Evolutionary conservation across 2,329 filamentous ascomycete species (phyloP), one percentile per base, ranked within the genome.

Genomic region (Colletotrichum salicis): DNA sequence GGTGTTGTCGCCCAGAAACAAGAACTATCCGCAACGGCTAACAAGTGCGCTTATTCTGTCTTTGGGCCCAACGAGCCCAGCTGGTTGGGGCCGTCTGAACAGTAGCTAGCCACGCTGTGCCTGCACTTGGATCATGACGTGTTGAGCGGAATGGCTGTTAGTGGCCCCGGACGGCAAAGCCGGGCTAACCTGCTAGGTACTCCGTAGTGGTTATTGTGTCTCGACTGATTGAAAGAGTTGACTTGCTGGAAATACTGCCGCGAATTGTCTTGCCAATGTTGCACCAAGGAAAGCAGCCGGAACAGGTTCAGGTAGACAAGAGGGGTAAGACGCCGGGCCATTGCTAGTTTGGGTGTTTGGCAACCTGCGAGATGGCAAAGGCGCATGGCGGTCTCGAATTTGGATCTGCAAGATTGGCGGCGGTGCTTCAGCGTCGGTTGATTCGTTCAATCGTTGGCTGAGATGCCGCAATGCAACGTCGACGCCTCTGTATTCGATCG

Each of bases 11-110:
- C 33, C 45, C 27, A 19, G 24, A 70, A 56, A 19, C 33, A 55
- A 51, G 6, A 56, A 61, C 35, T 45, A 24, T n/a, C 67, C 24
- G 67, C 63, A 63, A 61, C 60, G 63, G n/a, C 67, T 64, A 67
- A 52, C 45, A 19, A 41, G 3, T 41, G 51, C n/a, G 24, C 48
- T 31, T 6, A 19, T n/a, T 35, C n/a, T 31, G 59, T n/a, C 12
- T 51, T 35, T 7, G 27, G 29, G 10, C n/a, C 59, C 11, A n/a
- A 51, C 6, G 37, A 61, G 58, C 24, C 8, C 58, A 8, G 24
- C 37, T 48, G 37, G 19, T 48, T 10, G 37, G 37, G n/a, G 8
- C 10, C 41, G 19, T 51, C 41, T 48, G n/a, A 24, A n/a, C n/a
- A 24, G 5, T 8, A 45, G 11, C 59, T 51, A 37, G 56, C 48